Evolutionary conservation across 176 grass and related monocot species (phyloP).

Genomic region (Microstegium vimineum): DNA sequence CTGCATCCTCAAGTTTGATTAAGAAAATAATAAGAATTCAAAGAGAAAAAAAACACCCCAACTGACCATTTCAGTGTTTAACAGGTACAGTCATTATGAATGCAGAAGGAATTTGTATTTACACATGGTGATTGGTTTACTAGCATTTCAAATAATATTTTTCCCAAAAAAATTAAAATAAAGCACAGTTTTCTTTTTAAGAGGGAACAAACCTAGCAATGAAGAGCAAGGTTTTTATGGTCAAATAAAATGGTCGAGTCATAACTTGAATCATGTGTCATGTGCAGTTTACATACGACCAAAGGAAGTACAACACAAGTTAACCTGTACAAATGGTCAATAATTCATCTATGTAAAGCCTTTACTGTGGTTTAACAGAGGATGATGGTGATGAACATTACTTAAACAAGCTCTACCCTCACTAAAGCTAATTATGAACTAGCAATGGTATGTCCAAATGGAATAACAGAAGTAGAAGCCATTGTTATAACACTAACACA

Average conservation of each 20-base stretch:
- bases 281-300: neutral
- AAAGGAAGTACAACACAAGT: neutral
- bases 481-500: neutral
- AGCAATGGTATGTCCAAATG: neutral
- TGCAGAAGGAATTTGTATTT: neutral
- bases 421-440: neutral
- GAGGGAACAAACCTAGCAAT: neutral
- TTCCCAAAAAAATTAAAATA: neutral
- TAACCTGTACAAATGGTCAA: neutral
- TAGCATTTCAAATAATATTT: constrained; percentile 1
- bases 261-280: neutral
- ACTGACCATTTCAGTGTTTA: neutral
- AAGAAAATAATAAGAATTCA: neutral
- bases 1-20: neutral
- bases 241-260: neutral
- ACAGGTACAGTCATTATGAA: neutral
- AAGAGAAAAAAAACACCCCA: neutral
- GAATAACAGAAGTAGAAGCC: neutral
- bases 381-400: neutral
- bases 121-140: neutral
- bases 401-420: neutral
- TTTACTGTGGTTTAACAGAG: neutral
- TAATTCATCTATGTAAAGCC: neutral
- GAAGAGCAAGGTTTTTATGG: neutral
- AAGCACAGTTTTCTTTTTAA: neutral